Evolutionary conservation across 2,329 filamentous ascomycete genomes (phyloP), one percentile per base, ranked within the genome.

Genomic region (Colletotrichum australisinense): DNA sequence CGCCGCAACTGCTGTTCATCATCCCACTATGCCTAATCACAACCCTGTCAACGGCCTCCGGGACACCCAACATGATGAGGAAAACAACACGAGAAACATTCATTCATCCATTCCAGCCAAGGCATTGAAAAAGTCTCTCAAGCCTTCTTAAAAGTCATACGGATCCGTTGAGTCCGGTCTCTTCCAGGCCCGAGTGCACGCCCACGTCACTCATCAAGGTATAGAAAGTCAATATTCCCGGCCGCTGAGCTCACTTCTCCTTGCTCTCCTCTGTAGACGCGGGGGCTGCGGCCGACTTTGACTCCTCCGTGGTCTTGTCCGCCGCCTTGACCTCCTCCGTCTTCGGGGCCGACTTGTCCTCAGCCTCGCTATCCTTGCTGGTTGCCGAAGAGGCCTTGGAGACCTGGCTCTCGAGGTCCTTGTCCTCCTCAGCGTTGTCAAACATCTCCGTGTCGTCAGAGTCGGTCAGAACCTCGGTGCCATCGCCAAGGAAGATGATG

Each of bases 401-500:
- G 74, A 97, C 93, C 85, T 97, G 95, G 82, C 93, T 95, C 76
- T 91, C 92, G 76, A 95, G 88, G 81, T 98, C 95, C 82, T 94
- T 94, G 80, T 97, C 94, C 80, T 97, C 94, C 81, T 95, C 93
- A 79, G 86, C 83, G 80, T 95, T 93, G 83, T 98, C 95, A 84
- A 98, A 97, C 92, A 98, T 96, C 79, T 98, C 95, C 76, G 93
- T 92, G 81, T 98, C 95, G 83, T 95, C 92, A 81, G 93, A 93
- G 84, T 97, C 95, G 78, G 94, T 95, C 80, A 95, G 88, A 82
- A 97, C 91, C 87, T 98, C 95, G 80, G 95, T 97, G 79, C 96
- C 97, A 86, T 98, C 95, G 77, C 96, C 95, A 78, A 99, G 90
- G 81, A 98, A 92, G 83, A 98, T 98, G 83, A 98, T 95, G 79